A percentile compares a stretch with the other conserved stretches of the same genome.
Conservation (phyloP, 306 rosid species). For the Sicyos edulis region DNA sequence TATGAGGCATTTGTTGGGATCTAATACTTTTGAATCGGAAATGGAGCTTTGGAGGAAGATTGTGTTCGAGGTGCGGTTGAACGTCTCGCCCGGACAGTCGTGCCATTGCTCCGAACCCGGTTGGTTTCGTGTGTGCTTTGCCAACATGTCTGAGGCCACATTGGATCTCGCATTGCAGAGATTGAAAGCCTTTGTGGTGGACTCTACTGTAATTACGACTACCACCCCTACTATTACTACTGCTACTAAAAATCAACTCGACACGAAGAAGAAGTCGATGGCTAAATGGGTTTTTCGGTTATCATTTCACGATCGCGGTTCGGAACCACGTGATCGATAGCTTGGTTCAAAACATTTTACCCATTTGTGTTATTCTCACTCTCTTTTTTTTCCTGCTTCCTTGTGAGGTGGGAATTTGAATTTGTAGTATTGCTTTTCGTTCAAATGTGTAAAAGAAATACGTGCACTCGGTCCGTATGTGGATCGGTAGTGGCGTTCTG, state of each 20-base stretch:
- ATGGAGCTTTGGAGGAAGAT: conserved; percentile 25
- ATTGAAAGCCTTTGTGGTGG: conserved; percentile 5
- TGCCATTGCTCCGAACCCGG: conserved; percentile 24
- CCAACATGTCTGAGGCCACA: conserved; percentile 7
- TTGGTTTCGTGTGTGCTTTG: conserved; percentile 21
- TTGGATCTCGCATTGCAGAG: conserved; percentile 7
- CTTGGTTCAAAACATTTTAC: not conserved
- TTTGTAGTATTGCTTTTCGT: not conserved
- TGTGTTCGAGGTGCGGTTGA: conserved; percentile 14
- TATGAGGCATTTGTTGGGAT: conserved; percentile 18
- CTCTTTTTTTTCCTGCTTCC: not conserved
- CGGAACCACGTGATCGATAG: not conserved
- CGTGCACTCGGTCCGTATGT: conserved; percentile 2
- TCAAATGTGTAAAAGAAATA: not conserved
- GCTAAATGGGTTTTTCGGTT: conserved; percentile 21
- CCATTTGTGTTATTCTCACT: not conserved
- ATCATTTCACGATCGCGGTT: not conserved
- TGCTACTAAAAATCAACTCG: not conserved
- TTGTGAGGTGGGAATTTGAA: not conserved
- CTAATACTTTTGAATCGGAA: conserved; percentile 12
- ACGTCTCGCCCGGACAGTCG: conserved; percentile 19
- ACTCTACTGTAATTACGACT: not conserved
- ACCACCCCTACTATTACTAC: too few relatives aligned
- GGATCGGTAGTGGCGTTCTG: conserved; percentile 6
- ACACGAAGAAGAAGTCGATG: not conserved